Base-by-base conservation (phyloP, 352 stramenopile species). In the Globisporangium alternatum region DNA sequence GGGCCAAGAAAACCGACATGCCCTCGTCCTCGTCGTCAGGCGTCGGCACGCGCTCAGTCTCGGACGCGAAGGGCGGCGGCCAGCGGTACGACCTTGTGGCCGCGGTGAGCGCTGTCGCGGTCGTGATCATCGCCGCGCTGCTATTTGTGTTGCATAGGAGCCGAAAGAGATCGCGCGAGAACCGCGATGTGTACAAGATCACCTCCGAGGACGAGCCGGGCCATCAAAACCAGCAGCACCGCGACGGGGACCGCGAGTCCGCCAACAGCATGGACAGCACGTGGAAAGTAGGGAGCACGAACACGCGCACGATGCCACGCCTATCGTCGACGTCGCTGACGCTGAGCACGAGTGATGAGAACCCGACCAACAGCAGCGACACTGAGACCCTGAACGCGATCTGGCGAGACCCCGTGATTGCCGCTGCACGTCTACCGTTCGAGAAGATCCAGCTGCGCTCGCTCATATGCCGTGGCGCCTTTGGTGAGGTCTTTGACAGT, bases 401-500 rank as follows among this genome's bases (percentile, higher is more conserved):
- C 5, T 89, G 80, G 80, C 67, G 75, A 0, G 73, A 89, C 43
- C 75, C 75, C 0, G 67, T 67, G 13, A 78, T 89, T 58, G 66
- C 86, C 1, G 75, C 78, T 0, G 76, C 71, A 0, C 68, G 78
- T 1, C 69, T 86, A 30, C 80, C 80, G 10, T 81, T 81, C 67
- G 77, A 86, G 10, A 69, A 71, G 48, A 66, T 89, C 25, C 37
- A 41, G 1, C 39, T 69, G 0, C 66, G 74, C 9, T 70, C 75
- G 0, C 54, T 81, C 2, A 57, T 89, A 19, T 84, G 77, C 60
- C 70, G 72, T 0, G 80, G 80, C 21, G 77, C 74, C 12, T 86
- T 81, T 31, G 77, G 77, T 37, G 70, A 83, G 30, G 80, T 89
- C 21, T 71, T 80, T 22, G 54, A 60, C 1, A 77, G 77, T 9